Evolutionary conservation across 2,329 filamentous ascomycete species (phyloP).

Genomic region (Cercospora zeae-maydis): DNA sequence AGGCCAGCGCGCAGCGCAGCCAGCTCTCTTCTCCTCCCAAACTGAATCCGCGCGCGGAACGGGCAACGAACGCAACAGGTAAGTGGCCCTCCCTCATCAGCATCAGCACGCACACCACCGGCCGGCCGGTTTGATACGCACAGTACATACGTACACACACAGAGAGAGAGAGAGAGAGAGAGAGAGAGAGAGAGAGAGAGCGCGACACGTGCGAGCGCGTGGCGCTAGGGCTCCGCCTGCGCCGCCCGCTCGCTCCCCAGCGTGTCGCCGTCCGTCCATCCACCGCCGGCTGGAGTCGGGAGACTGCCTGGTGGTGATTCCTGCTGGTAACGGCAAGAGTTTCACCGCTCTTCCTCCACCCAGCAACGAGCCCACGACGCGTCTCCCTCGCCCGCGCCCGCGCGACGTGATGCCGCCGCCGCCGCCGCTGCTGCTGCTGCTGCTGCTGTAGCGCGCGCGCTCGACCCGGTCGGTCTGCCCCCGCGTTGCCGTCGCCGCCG

Average conservation of each 20-base stretch:
- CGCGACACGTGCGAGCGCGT: not conserved
- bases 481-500: not conserved
- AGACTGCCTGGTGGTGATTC: not conserved
- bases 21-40: not conserved
- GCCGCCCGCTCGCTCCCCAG: not conserved
- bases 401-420: not conserved
- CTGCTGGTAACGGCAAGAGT: not conserved
- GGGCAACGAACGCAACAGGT: not conserved
- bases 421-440: no score
- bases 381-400: not conserved
- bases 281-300: not conserved
- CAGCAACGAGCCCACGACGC: not conserved
- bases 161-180: no score
- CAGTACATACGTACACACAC: not conserved
- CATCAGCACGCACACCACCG: not conserved
- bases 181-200: no score
- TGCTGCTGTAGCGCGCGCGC: not conserved
- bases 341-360: not conserved
- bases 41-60: not conserved
- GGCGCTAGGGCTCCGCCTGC: not conserved
- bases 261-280: not conserved
- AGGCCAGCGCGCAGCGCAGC: not conserved
- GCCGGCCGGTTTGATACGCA: no score
- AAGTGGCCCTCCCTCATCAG: not conserved
- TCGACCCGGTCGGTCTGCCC: not conserved